Percentiles rank a stretch among this genome's conserved stretches.
Conservation (phyloP, 169 alveolate species). For the Eimeria sp. region DNA sequence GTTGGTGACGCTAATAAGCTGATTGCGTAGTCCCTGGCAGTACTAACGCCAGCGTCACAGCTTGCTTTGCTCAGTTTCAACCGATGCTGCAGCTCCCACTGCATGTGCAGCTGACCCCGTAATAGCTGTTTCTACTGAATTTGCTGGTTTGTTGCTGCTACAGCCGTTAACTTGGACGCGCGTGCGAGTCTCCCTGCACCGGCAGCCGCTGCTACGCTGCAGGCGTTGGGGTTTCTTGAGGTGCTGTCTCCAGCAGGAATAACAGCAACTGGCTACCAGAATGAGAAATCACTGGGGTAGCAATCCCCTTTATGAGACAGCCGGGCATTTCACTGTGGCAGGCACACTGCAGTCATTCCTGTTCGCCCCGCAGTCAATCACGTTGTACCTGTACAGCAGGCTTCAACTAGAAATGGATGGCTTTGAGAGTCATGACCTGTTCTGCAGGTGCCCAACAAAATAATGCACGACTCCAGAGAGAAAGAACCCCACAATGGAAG, state of each 20-base stretch:
- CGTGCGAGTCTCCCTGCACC: not conserved
- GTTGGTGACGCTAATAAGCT: not conserved
- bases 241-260: not conserved
- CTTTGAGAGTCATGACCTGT: not conserved
- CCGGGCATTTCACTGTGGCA: not conserved
- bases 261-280: not conserved
- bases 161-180: not conserved
- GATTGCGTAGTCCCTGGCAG: not conserved
- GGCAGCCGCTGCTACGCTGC: not conserved
- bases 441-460: not conserved
- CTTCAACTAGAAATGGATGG: not conserved
- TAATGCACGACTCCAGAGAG: not conserved
- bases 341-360: not conserved
- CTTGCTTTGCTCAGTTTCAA: not conserved
- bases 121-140: not conserved
- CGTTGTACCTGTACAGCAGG: not conserved
- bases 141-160: not conserved
- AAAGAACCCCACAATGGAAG: not conserved
- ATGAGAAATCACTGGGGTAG: not conserved
- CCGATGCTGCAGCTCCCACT: not conserved
- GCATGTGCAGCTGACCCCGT: not conserved
- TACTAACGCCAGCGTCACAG: not conserved
- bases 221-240: not conserved
- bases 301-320: not conserved
- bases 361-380: not conserved